Conservation (phyloP, 169 alveolate species). For the Eimeria falciformis region DNA sequence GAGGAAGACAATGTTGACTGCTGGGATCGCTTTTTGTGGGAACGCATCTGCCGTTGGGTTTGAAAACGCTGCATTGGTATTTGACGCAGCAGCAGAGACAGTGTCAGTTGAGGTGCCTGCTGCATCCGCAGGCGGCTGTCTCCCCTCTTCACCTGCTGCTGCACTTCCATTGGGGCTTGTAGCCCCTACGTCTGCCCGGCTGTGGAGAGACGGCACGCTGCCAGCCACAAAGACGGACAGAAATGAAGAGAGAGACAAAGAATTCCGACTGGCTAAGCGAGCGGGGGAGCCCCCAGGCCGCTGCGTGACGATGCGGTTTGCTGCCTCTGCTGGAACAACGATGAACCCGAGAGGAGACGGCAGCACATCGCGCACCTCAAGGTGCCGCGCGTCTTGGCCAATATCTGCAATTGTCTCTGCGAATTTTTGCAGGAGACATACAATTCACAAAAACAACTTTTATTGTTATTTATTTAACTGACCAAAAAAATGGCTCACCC, state of each 20-base stretch:
- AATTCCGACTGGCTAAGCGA: conserved; percentile 38
- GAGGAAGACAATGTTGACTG: conserved; percentile 58
- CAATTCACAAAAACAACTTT: too few relatives aligned
- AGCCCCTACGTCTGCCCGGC: not conserved
- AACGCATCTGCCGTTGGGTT: conserved; percentile 10
- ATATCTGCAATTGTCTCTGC: conserved; percentile 53
- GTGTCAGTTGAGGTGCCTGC: not conserved
- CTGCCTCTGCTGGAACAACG: conserved; percentile 63
- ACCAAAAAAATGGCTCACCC: too few relatives aligned
- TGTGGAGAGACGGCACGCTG: not conserved
- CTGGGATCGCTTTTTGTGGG: conserved; percentile 29
- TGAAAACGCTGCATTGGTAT: not conserved
- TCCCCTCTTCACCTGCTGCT: conserved; percentile 11
- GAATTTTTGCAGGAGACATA: too few relatives aligned
- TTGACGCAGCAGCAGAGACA: not conserved
- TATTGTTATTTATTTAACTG: too few relatives aligned
- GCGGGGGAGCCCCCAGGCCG: not conserved
- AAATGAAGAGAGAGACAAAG: conserved; percentile 25
- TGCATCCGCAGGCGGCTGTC: conserved; percentile 34
- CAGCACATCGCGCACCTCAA: conserved; percentile 75
- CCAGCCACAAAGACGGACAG: conserved; percentile 60
- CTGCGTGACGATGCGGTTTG: conserved; percentile 57
- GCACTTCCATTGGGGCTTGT: not conserved
- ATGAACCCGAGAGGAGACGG: conserved; percentile 63
- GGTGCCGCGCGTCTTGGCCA: conserved; percentile 75